Evolutionary conservation across 345 rosid genomes (phyloP).

Genomic region (Brassica napus): Da-Ae NC_063450.1:28040001-28040500

Average conservation of each 20-base stretch:
- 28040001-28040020: conserved; percentile 28
- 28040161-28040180: conserved; percentile 28
- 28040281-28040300: conserved; percentile 15
- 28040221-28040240: conserved; percentile 15
- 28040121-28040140: conserved; percentile 24
- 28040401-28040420: not conserved
- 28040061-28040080: conserved; percentile 24
- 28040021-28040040: conserved; percentile 27
- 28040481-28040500: not conserved
- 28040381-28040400: not conserved
- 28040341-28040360: too few species aligned
- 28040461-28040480: not conserved
- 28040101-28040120: conserved; percentile 28
- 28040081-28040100: conserved; percentile 31
- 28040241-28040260: conserved; percentile 36
- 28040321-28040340: not conserved
- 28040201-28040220: conserved; percentile 21
- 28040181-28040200: conserved; percentile 37
- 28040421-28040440: not conserved
- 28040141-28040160: conserved; percentile 28
- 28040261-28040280: conserved; percentile 25
- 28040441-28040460: not conserved
- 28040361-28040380: too few species aligned
- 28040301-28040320: conserved; percentile 5
- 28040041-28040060: conserved; percentile 31